A percentile compares a stretch with the other conserved stretches of the same genome.
These are phyloP conservation scores for Aspergillus leporis DNA, from an alignment of 495 filamentous ascomycete genomes.

Conservation along the genomic window DNA sequence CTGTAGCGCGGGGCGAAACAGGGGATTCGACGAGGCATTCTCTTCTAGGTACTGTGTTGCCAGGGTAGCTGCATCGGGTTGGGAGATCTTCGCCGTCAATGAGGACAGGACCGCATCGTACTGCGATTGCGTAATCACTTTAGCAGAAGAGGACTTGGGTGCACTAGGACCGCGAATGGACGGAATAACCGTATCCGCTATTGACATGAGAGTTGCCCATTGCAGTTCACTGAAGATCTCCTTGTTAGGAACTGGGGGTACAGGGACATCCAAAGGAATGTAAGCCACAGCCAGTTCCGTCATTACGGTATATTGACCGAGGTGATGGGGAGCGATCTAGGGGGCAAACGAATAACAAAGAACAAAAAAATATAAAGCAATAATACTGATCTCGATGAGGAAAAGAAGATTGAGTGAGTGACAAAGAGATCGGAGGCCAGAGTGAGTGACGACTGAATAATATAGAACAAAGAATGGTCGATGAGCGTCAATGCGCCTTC, in stretches of 20 bases:
- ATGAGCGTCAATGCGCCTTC: slow-evolving; percentile 2
- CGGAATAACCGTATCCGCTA: slow-evolving; percentile 57
- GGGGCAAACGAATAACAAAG: neutral
- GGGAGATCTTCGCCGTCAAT: slow-evolving; percentile 29
- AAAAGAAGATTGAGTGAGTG: neutral
- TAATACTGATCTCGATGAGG: neutral
- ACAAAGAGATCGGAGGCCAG: slow-evolving; percentile 3
- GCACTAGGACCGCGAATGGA: slow-evolving; percentile 40
- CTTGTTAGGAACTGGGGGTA: slow-evolving; percentile 38
- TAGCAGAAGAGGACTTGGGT: slow-evolving; percentile 26
- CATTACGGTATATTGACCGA: slow-evolving; percentile 21
- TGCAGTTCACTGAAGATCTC: slow-evolving; percentile 49
- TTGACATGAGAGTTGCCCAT: slow-evolving; percentile 56
- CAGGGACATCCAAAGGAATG: slow-evolving; percentile 43
- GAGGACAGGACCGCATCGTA: slow-evolving; percentile 33
- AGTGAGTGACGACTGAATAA: slow-evolving; percentile 1
- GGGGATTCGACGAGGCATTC: slow-evolving; percentile 46
- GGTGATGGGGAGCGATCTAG: neutral
- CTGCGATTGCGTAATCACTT: slow-evolving; percentile 37
- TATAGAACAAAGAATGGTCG: slow-evolving; percentile 1
- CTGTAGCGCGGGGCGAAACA: slow-evolving; percentile 45
- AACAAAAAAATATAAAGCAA: neutral
- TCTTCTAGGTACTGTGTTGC: slow-evolving; percentile 50
- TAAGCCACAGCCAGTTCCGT: slow-evolving; percentile 26
- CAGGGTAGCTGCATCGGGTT: slow-evolving; percentile 31